Base-by-base conservation (phyloP, 768 basidiomycete species). In the Clitopilus hobsonii region DNA sequence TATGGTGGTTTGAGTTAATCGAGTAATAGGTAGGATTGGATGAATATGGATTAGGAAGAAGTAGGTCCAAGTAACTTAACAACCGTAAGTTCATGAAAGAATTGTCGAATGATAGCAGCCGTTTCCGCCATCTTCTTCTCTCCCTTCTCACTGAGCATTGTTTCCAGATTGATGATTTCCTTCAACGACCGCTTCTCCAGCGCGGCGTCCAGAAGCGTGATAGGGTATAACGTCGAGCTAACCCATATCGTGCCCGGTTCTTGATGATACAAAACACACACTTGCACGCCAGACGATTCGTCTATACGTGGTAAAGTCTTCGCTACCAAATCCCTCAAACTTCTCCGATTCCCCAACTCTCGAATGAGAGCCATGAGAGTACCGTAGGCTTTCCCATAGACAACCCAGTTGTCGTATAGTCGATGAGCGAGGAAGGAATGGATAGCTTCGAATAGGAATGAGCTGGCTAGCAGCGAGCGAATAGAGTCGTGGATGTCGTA, bases 331-430 rank as follows among this genome's bases (percentile, higher is more conserved):
- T 53, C 48, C n/a, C 26, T 30, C 25, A 25, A 27, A 20, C 25
- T n/a, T 20, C 22, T 24, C 2, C 41, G 45, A 22, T 45, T 38
- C 25, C 52, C 30, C n/a, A 57, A 28, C 16, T 38, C 36, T 18
- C 16, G 38, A 4, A 53, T 49, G 1, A 53, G 14, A 5, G 23
- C 38, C 30, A 57, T 23, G 25, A 57, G 48, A 29, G 36, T 45
- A 23, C 20, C 23, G 36, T 57, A 57, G n/a, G 51, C 23, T 24
- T 53, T 49, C 10, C 32, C 52, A 20, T 53, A 48, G 18, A 57
- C 41, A 38, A 57, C 52, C 56, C 56, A 57, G 52, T 57, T 53
- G 29, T 50, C 29, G 18, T 38, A 53, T 8, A 30, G 22, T 30
- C 28, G 26, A 27, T 50, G 26, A 18, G 26, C 28, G 14, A 50